Conservation (phyloP, 495 filamentous ascomycete genomes). For the Pyronema domesticum region DNA sequence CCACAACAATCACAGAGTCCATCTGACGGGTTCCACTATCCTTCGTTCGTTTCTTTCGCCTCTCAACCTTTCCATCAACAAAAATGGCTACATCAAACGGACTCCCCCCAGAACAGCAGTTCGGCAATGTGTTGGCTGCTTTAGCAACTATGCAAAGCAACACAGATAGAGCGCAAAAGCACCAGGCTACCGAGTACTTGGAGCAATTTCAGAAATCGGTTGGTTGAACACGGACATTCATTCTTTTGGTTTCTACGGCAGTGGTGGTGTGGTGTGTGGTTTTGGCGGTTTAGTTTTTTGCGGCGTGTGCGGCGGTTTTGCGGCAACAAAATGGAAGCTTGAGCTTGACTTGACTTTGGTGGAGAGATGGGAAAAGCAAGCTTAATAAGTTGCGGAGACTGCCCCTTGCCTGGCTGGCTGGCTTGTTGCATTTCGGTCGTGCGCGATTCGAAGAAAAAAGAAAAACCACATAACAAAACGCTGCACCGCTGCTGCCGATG, state of each 20-base stretch:
- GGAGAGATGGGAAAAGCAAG: no score
- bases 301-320: neutral
- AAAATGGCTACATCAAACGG: slow-evolving; percentile 1
- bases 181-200: slow-evolving; percentile 73
- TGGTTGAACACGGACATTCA: slow-evolving; percentile 27
- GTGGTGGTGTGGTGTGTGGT: neutral
- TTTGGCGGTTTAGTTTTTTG: neutral
- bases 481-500: slow-evolving; percentile 2
- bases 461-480: neutral
- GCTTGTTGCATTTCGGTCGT: slow-evolving; percentile 1
- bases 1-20: no score
- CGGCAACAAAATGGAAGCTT: neutral
- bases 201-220: slow-evolving; percentile 98
- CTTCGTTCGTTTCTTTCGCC: no score
- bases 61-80: neutral
- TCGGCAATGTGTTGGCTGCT: slow-evolving; percentile 70
- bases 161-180: slow-evolving; percentile 65
- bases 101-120: slow-evolving; percentile 41
- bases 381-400: no score
- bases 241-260: slow-evolving; percentile 4
- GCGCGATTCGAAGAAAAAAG: slow-evolving; percentile 21
- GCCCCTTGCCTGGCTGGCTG: no score
- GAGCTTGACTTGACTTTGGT: neutral
- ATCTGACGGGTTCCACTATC: no score
- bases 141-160: slow-evolving; percentile 79